Evolutionary conservation across 1,284 basidiomycete genomes (phyloP), one percentile per base, ranked within the genome.

Genomic region (Cryptococcus wingfieldii): DNA sequence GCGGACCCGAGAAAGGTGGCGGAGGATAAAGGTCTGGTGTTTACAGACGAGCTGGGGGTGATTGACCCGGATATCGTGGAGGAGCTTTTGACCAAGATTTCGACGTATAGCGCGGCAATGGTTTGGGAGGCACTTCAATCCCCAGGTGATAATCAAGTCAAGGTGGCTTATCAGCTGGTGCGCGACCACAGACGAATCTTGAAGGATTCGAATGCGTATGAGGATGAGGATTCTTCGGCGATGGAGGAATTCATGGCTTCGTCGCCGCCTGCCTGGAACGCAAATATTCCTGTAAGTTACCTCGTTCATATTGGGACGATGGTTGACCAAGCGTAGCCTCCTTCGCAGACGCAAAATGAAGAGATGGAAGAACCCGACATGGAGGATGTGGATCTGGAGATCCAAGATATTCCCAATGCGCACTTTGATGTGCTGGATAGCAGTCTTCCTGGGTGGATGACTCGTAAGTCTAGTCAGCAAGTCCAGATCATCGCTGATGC

Each of bases 91-190:
- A 72, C 79, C 47, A 83, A 86, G 65, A 87, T 98, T 79, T 77
- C 83, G 0, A 88, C 86, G 0, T 87, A 95, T 34, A 84, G 84
- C 55, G 84, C 85, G 71, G 86, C 89, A 2, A 89, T 93, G 64
- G 83, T 98, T 5, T 90, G 89, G 87, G 85, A 88, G 56, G 87
- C 86, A 65, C 77, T 98, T 57, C 81, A 86, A 64, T 80, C 86
- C 60, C 87, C 92, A 47, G 89, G 92, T 55, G 93, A 95, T 43
- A 96, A 97, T 70, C 89, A 92, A 56, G 87, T 98, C 72, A 95
- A 97, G 77, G 93, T 98, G 16, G 94, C 95, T 0, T 98, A 98
- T 75, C 86, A 95, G 83, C 81, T 98, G 2, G 81, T 96, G 53
- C 81, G 92, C 52, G 95, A 98, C 71, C 93, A 95, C 78, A 83